These are phyloP conservation scores for Malus hybrid DNA, from an alignment of 331 rosid species.

Conservation along the genomic window DNA sequence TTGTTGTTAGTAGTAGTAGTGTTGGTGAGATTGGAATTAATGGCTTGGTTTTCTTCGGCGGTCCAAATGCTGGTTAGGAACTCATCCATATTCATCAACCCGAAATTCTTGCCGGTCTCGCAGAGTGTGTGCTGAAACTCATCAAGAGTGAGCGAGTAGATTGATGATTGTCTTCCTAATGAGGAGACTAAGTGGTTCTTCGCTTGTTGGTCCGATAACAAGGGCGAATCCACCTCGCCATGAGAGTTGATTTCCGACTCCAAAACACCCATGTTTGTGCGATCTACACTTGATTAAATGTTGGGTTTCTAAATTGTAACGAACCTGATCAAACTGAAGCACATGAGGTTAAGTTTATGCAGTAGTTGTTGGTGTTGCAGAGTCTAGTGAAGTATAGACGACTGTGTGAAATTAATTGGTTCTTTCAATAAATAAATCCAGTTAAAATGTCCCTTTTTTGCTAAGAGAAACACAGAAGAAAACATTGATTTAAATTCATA, in stretches of 20 bases:
- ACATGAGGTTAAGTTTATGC: neutral
- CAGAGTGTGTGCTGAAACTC: slow-evolving; percentile 74
- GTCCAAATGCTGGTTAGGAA: slow-evolving; percentile 80
- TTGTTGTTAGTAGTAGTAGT: neutral
- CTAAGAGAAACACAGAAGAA: too few relatives aligned
- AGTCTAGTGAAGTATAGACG: too few relatives aligned
- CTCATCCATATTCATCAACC: slow-evolving; percentile 98
- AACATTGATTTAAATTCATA: too few relatives aligned
- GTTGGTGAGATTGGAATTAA: neutral
- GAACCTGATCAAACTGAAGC: neutral
- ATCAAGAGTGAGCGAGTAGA: slow-evolving; percentile 79
- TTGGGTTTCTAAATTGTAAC: neutral
- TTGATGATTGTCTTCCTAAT: slow-evolving; percentile 69
- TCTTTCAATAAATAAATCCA: too few relatives aligned
- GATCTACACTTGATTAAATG: neutral
- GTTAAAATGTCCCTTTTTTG: too few relatives aligned
- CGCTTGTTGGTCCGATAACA: slow-evolving; percentile 15
- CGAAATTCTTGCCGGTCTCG: slow-evolving; percentile 69
- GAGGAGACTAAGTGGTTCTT: slow-evolving; percentile 26
- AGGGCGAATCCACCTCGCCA: slow-evolving; percentile 35
- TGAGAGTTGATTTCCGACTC: slow-evolving; percentile 42
- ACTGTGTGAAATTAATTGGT: neutral
- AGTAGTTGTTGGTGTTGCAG: too few relatives aligned
- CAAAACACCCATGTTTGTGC: slow-evolving; percentile 31
- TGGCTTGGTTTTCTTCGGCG: slow-evolving; percentile 68